Percentiles rank a stretch among this genome's conserved stretches.
Conservation (phyloP, 2,329 filamentous ascomycete genomes). For the Clonostachys sp. region DNA sequence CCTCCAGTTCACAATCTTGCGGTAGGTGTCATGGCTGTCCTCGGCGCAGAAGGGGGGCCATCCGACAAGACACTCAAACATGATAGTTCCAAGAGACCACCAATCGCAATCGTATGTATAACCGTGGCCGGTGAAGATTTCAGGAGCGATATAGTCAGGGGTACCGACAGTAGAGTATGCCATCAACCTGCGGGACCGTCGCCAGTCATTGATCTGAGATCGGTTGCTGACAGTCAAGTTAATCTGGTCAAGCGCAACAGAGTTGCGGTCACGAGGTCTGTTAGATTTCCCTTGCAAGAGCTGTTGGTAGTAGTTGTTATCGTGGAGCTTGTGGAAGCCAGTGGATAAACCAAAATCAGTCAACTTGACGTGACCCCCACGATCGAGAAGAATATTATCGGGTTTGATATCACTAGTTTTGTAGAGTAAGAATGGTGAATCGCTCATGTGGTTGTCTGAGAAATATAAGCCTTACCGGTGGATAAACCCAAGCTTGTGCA, state of each 20-base stretch:
- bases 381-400: slow-evolving; percentile 94
- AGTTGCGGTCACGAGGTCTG: slow-evolving; percentile 77
- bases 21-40: slow-evolving; percentile 94
- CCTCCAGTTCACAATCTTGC: slow-evolving; percentile 98
- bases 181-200: slow-evolving; percentile 90
- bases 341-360: slow-evolving; percentile 98
- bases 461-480: slow-evolving; percentile 66
- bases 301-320: slow-evolving; percentile 97
- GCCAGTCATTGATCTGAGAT: slow-evolving; percentile 97
- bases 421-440: not conserved
- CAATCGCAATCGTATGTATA: slow-evolving; percentile 98
- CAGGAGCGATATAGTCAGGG: slow-evolving; percentile 96
- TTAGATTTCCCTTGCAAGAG: slow-evolving; percentile 77
- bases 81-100: slow-evolving; percentile 98
- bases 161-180: slow-evolving; percentile 98
- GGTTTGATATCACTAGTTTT: slow-evolving; percentile 87
- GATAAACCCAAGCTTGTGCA: slow-evolving; percentile 96
- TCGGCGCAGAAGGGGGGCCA: slow-evolving; percentile 99
- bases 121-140: slow-evolving; percentile 95
- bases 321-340: slow-evolving; percentile 95
- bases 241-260: slow-evolving; percentile 95
- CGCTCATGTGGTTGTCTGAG: not conserved
- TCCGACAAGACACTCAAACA: slow-evolving; percentile 98
- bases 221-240: slow-evolving; percentile 97
- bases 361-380: slow-evolving; percentile 94